phyloP scores from a whole-genome alignment of 768 basidiomycete genomes.

The Pulveroboletus sp. region DNA sequence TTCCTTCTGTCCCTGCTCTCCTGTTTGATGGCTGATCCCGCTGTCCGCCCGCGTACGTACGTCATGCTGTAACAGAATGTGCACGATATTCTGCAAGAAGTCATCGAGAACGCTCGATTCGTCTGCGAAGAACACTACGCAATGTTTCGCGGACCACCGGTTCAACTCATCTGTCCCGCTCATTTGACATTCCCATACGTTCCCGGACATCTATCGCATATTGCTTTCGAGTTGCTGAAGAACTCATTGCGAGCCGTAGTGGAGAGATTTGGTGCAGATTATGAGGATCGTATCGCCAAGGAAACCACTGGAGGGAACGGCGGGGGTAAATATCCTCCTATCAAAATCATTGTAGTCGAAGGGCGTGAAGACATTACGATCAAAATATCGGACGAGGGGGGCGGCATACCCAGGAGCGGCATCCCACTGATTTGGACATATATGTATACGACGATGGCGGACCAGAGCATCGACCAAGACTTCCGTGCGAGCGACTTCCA shows the following conservation, averaged over 20 bases:
- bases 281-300: constrained; percentile 44
- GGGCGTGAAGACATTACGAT: constrained; percentile 98
- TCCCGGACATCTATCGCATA: constrained; percentile 94
- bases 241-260: constrained; percentile 97
- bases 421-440: constrained; percentile 98
- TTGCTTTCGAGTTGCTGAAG: constrained; percentile 94
- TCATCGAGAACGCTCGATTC: constrained; percentile 94
- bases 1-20: constrained; percentile 11
- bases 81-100: constrained; percentile 96
- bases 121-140: constrained; percentile 96
- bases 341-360: constrained; percentile 71
- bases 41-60: neutral
- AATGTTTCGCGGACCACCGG: constrained; percentile 93
- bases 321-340: constrained; percentile 21
- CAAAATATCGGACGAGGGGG: constrained; percentile 97
- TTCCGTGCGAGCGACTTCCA: constrained; percentile 84
- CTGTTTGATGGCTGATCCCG: neutral
- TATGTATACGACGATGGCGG: constrained; percentile 88
- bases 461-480: constrained; percentile 68
- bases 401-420: constrained; percentile 77
- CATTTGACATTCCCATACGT: constrained; percentile 90
- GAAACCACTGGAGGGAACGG: constrained; percentile 5
- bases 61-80: constrained; percentile 57
- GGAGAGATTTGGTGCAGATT: constrained; percentile 81
- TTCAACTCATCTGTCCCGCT: constrained; percentile 91